A percentile compares a stretch with the other conserved stretches of the same genome.
phyloP scores from a whole-genome alignment of 2,329 filamentous ascomycete species.

The Colletotrichum orchidophilum region DNA sequence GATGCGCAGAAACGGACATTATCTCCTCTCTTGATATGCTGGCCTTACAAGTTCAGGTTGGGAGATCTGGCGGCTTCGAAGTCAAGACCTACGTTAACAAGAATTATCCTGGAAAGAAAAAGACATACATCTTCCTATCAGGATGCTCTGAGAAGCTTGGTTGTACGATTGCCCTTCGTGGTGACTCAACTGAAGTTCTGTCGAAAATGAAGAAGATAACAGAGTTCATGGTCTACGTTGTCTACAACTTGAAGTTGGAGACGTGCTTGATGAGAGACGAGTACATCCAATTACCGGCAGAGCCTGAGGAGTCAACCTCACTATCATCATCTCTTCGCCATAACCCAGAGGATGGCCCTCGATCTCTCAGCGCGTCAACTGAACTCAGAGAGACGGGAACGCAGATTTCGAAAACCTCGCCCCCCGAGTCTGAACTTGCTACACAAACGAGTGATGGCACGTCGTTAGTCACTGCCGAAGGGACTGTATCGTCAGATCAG shows the following conservation, averaged over 20 bases:
- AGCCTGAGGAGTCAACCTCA: conserved; percentile 51
- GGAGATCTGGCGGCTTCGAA: conserved; percentile 87
- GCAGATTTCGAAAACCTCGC: conserved; percentile 47
- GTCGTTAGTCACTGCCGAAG: conserved; percentile 37
- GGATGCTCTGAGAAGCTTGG: conserved; percentile 90
- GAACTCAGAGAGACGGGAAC: conserved; percentile 41
- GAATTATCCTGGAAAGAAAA: conserved; percentile 77
- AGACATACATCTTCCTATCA: conserved; percentile 95
- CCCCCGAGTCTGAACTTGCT: conserved; percentile 43
- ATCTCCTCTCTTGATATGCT: conserved; percentile 97
- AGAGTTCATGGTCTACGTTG: conserved; percentile 99
- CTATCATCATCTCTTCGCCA: conserved; percentile 43
- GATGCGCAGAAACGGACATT: conserved; percentile 90
- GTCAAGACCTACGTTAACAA: conserved; percentile 94
- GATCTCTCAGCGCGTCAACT: conserved; percentile 42
- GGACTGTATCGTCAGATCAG: conserved; percentile 40
- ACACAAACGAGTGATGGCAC: conserved; percentile 30
- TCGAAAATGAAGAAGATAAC: conserved; percentile 89
- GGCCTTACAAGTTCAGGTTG: conserved; percentile 78
- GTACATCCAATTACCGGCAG: conserved; percentile 82
- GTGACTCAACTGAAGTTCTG: conserved; percentile 76
- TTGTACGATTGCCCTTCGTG: conserved; percentile 92
- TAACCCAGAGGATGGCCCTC: conserved; percentile 47
- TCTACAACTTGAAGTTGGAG: conserved; percentile 96
- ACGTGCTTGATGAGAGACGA: conserved; percentile 94